Conservation (phyloP, 257 asterid species). For the Galeopsis tetrahit region DNA sequence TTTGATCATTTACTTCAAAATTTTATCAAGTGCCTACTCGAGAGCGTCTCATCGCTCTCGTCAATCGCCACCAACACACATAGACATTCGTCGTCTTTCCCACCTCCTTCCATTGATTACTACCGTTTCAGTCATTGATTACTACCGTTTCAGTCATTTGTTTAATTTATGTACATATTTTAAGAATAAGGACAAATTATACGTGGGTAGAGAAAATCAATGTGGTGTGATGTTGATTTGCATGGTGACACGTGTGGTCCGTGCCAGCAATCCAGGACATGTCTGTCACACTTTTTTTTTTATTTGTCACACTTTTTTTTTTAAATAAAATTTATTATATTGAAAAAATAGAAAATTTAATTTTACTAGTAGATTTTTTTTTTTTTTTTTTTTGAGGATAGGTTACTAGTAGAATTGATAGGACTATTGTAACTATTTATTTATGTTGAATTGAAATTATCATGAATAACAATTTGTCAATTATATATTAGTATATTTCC, state of each 20-base stretch:
- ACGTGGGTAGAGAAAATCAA: neutral
- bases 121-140: no score
- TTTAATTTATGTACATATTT: neutral
- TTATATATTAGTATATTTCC: no score
- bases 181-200: slow-evolving; percentile 14
- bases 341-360: neutral
- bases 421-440: no score
- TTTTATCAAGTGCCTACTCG: slow-evolving; percentile 53
- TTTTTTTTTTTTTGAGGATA: no score
- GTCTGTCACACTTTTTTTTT: no score
- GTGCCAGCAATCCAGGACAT: neutral
- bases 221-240: slow-evolving; percentile 26
- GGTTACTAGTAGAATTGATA: neutral
- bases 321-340: no score
- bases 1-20: slow-evolving; percentile 32
- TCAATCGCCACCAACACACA: slow-evolving; percentile 72
- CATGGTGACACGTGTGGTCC: slow-evolving; percentile 43
- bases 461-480: no score
- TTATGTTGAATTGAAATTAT: no score
- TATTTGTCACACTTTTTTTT: no score
- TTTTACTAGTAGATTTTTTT: no score
- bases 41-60: slow-evolving; percentile 73
- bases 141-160: no score
- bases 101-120: slow-evolving; percentile 23
- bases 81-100: slow-evolving; percentile 40